Conservation (phyloP, 2,329 filamentous ascomycete genomes). For the Diaporthe batatas region DNA sequence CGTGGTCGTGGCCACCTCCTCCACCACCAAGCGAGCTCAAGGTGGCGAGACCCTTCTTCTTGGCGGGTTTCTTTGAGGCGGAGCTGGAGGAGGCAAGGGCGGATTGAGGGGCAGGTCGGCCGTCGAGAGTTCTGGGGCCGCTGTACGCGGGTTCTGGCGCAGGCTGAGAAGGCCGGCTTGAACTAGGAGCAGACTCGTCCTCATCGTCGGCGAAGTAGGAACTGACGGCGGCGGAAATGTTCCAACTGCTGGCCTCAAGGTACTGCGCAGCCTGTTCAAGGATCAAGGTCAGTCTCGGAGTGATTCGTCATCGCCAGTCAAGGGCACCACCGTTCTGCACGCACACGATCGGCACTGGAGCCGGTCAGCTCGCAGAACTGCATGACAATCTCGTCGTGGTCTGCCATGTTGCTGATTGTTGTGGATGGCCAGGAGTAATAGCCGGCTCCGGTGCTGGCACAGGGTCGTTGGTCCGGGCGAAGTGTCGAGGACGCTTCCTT, state of each 20-base stretch:
- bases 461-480: background rate
- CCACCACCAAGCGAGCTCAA: slow-evolving; percentile 67
- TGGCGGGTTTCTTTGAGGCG: slow-evolving; percentile 58
- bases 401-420: slow-evolving; percentile 53
- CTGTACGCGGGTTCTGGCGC: slow-evolving; percentile 62
- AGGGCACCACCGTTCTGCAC: slow-evolving; percentile 25
- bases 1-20: slow-evolving; percentile 64
- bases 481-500: background rate
- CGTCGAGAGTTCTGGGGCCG: slow-evolving; percentile 73
- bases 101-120: slow-evolving; percentile 67
- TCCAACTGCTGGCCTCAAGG: slow-evolving; percentile 75
- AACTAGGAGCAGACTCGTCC: slow-evolving; percentile 59
- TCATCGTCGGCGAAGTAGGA: slow-evolving; percentile 73
- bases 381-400: slow-evolving; percentile 59
- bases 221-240: slow-evolving; percentile 72
- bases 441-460: background rate
- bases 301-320: background rate
- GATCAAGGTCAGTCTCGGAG: background rate
- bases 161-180: slow-evolving; percentile 54
- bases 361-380: slow-evolving; percentile 71
- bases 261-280: slow-evolving; percentile 73
- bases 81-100: slow-evolving; percentile 52
- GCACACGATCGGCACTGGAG: slow-evolving; percentile 61
- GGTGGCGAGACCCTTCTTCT: slow-evolving; percentile 73
- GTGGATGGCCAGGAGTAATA: background rate